phyloP scores from a whole-genome alignment of 345 rosid genomes.

The Geranium rotundifolium region DNA sequence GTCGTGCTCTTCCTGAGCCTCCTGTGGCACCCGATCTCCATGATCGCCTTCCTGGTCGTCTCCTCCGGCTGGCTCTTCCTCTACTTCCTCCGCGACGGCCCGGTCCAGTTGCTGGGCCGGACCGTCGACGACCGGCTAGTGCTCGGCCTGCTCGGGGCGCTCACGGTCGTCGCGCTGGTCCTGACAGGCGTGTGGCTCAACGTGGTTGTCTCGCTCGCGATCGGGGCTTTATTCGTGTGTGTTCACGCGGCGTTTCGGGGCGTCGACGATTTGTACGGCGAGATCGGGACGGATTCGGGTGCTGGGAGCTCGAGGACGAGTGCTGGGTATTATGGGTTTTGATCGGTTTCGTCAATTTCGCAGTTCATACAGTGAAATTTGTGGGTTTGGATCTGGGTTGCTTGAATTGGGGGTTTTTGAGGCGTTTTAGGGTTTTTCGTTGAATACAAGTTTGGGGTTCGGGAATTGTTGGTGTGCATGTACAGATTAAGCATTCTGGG shows the following conservation, averaged over 20 bases:
- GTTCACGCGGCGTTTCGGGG: slow-evolving; percentile 42
- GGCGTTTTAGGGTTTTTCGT: too few relatives aligned
- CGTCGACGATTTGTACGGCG: slow-evolving; percentile 41
- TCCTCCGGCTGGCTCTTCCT: slow-evolving; percentile 55
- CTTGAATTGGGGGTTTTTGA: too few relatives aligned
- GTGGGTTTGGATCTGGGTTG: too few relatives aligned
- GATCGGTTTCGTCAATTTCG: too few relatives aligned
- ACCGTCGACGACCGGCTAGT: slow-evolving; percentile 48
- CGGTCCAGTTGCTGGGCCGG: slow-evolving; percentile 22
- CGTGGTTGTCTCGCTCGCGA: slow-evolving; percentile 41
- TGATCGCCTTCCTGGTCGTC: slow-evolving; percentile 46
- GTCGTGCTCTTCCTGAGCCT: slow-evolving; percentile 50
- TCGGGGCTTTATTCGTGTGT: slow-evolving; percentile 27
- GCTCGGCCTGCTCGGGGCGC: slow-evolving; percentile 25
- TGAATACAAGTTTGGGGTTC: too few relatives aligned
- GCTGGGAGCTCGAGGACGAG: too few relatives aligned
- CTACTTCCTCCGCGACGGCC: slow-evolving; percentile 48
- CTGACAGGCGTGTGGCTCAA: slow-evolving; percentile 53
- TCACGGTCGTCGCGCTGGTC: slow-evolving; percentile 40
- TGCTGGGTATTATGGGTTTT: too few relatives aligned
- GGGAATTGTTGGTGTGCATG: too few relatives aligned
- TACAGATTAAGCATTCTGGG: too few relatives aligned
- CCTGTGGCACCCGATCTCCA: slow-evolving; percentile 58
- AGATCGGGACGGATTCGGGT: slow-evolving; percentile 22
- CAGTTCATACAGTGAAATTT: too few relatives aligned